phyloP scores from a whole-genome alignment of 306 rosid genomes.

The Sesbania bispinosa region DNA sequence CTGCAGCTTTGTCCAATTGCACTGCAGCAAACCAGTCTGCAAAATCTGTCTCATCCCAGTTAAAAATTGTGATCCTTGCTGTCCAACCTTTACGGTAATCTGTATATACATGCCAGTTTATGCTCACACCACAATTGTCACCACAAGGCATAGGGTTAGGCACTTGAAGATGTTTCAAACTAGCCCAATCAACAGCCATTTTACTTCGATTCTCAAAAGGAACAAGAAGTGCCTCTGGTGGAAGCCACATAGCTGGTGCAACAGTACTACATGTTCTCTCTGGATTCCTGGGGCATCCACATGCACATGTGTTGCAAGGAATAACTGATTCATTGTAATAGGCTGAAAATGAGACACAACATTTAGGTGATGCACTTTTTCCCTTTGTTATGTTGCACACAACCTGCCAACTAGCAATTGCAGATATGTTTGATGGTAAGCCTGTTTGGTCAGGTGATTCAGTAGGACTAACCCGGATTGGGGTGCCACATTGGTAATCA shows the following conservation, averaged over 20 bases:
- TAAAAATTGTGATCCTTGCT: conserved; percentile 81
- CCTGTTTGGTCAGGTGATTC: conserved; percentile 56
- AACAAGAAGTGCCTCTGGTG: conserved; percentile 68
- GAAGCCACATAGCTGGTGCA: conserved; percentile 74
- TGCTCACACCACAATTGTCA: conserved; percentile 87
- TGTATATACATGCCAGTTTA: conserved; percentile 77
- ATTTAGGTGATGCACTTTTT: conserved; percentile 47
- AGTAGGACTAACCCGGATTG: conserved; percentile 69
- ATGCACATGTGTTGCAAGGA: conserved; percentile 91
- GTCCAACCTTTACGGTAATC: conserved; percentile 84
- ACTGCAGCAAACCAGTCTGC: conserved; percentile 91
- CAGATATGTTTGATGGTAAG: conserved; percentile 50
- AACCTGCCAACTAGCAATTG: conserved; percentile 89
- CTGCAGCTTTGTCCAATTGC: conserved; percentile 67
- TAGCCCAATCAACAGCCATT: conserved; percentile 69
- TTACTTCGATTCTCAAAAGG: conserved; percentile 72
- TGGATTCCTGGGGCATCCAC: conserved; percentile 61
- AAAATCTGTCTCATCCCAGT: conserved; percentile 72
- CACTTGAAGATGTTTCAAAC: conserved; percentile 32
- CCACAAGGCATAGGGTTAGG: conserved; percentile 76
- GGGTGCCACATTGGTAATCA: conserved; percentile 66
- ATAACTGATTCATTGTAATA: conserved; percentile 77
- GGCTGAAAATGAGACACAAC: conserved; percentile 96
- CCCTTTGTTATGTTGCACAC: conserved; percentile 73
- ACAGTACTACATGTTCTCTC: conserved; percentile 59